Evolutionary conservation across 2,329 filamentous ascomycete genomes (phyloP), one percentile per base, ranked within the genome.

Genomic region (Acephala macrosclerotiorum): DNA sequence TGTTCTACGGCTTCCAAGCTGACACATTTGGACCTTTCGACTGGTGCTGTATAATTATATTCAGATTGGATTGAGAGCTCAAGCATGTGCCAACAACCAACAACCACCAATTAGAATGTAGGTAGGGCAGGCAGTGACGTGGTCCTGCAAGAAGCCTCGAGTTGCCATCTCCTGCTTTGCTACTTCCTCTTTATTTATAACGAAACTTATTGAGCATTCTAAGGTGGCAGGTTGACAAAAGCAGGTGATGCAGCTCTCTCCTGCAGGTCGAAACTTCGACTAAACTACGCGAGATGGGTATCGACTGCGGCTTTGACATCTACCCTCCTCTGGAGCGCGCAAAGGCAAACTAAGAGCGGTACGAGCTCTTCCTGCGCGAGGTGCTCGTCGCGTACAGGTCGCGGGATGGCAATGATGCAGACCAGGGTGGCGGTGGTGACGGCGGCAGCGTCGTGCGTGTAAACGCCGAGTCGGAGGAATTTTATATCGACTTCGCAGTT

Each of bases 281-380:
- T 63, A 1, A 64, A 51, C 35, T 22, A 62, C n/a, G 18, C 60
- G 38, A 57, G 22, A 62, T 58, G 51, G 60, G 25, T 49, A 20
- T 58, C 60, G 60, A 62, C 60, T 62, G 53, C 60, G 25, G 51
- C 51, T 62, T 62, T 58, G 60, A 57, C 58, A 45, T 62, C 60
- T 58, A 57, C 51, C 53, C 51, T 38, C 38, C 38, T 58, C 51
- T 57, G 38, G 40, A 62, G 49, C 22, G 58, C 42, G 51, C 58
- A 40, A 60, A 60, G 38, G 42, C 40, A 51, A 45, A 60, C 58
- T 26, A 62, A 26, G 49, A 62, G 51, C 36, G 57, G 53, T 57
- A 57, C 51, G 51, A 62, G 60, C 60, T 62, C 35, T 62, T 62
- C 58, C 60, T 62, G 25, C 40, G 49, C 25, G 60, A 62, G 51